A percentile compares a stretch with the other conserved stretches of the same genome.
phyloP scores from a whole-genome alignment of 2,329 filamentous ascomycete species.

The Mycosphaerella arachidis region DNA sequence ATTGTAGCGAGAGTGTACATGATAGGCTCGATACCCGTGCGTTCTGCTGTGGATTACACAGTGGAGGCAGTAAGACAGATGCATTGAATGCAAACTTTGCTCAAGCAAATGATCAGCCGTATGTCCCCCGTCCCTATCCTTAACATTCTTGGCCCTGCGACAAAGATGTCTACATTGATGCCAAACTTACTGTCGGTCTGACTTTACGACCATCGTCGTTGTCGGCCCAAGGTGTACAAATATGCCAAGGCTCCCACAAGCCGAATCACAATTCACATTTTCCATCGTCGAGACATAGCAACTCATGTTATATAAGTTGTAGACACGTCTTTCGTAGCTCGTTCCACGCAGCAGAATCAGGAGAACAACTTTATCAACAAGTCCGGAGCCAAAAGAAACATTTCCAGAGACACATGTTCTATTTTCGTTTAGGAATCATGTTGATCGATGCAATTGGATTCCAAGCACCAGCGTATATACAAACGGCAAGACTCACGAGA shows the following conservation, averaged over 20 bases:
- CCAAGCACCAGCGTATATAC: too few relatives aligned
- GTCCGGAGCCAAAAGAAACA: not conserved
- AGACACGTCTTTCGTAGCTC: not conserved
- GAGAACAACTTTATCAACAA: not conserved
- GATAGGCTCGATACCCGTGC: conserved; percentile 2
- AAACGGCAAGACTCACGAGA: not conserved
- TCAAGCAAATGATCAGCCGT: not conserved
- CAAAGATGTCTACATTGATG: too few relatives aligned
- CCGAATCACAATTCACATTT: not conserved
- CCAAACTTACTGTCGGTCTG: too few relatives aligned
- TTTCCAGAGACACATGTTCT: not conserved
- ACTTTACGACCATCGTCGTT: not conserved
- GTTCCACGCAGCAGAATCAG: not conserved
- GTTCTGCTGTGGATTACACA: not conserved
- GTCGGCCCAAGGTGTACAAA: not conserved
- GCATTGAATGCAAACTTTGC: not conserved
- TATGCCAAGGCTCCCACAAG: not conserved
- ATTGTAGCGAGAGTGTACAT: not conserved
- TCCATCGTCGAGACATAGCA: not conserved
- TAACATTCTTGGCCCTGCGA: not conserved
- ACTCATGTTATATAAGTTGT: not conserved
- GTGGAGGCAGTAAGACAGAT: not conserved
- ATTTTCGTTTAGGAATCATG: not conserved
- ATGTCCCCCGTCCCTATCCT: not conserved
- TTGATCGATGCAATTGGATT: too few relatives aligned